Base-by-base conservation (phyloP, 2,329 filamentous ascomycete genomes). In the Magnaporthales sp. region DNA sequence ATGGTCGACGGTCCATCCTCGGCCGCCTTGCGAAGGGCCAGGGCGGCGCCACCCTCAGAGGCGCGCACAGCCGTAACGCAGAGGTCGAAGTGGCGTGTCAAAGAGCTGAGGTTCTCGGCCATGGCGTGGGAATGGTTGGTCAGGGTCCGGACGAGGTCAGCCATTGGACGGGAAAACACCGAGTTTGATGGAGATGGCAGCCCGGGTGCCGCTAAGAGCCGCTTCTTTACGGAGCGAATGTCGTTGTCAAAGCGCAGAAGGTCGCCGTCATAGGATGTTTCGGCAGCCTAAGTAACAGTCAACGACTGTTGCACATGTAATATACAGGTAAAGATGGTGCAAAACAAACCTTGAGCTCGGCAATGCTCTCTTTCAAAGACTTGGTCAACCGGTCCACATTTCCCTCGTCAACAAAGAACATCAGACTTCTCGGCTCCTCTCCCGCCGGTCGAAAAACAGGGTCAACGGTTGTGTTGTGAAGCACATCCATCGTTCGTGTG, bases 11-110 rank as follows among this genome's bases (percentile, higher is more conserved):
- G 61, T 19, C 78, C 80, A 30, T 83, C 83, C 70, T 91, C 89
- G 60, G 89, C 89, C 0, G 87, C 89, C 69, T 87, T 89, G 64
- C 86, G 84, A 11, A 88, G 86, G 6, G 89, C 90, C 62, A 89
- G 81, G 5, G 87, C 89, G 13, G 88, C 87, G 5, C 89, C 91
- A 31, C 90, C 91, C 78, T 97, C 93, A 3, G 93, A 97, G 64
- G 94, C 92, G 68, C 93, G 91, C 60, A 97, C 89, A 0, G 94
- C 94, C 0, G 90, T 94, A 15, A 96, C 91, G 76, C 94, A 97
- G 70, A 96, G 86, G 76, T 98, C 94, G 75, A 97, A 97, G 77
- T 98, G 94, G 29, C 85, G 86, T 8, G 92, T 93, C 4, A 98
- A 81, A 0, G 90, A 92, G 67, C 92, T 86, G 1, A 98, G 85